Evolutionary conservation across 768 basidiomycete species (phyloP).

Genomic region (Gautieria morchelliformis): DNA sequence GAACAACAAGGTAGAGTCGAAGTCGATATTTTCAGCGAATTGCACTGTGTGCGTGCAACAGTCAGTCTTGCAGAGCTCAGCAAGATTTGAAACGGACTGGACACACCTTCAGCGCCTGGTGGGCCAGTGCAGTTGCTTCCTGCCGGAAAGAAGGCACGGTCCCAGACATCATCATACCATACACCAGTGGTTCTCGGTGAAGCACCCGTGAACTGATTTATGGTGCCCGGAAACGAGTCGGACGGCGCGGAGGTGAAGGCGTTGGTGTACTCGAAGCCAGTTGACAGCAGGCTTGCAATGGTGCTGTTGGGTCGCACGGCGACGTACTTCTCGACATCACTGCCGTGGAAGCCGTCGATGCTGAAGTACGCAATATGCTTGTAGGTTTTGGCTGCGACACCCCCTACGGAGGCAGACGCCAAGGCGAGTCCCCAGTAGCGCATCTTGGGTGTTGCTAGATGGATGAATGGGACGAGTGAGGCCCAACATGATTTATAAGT

Average conservation of each 20-base stretch:
- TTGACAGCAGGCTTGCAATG: not conserved
- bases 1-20: not conserved
- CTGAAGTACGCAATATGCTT: constrained; percentile 31
- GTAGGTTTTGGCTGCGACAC: constrained; percentile 25
- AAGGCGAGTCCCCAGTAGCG: no score
- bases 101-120: not conserved
- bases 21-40: not conserved
- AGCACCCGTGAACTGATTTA: not conserved
- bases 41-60: not conserved
- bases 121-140: not conserved
- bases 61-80: not conserved
- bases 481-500: no score
- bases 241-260: not conserved
- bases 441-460: no score
- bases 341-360: constrained; percentile 13
- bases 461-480: no score
- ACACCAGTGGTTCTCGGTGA: not conserved
- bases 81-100: not conserved
- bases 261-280: not conserved
- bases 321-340: constrained; percentile 8
- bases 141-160: not conserved
- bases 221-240: not conserved
- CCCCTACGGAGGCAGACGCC: no score
- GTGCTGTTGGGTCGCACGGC: constrained; percentile 8
- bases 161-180: not conserved